Conservation (phyloP, 768 basidiomycete genomes). For the Phylloporus sp. region DNA sequence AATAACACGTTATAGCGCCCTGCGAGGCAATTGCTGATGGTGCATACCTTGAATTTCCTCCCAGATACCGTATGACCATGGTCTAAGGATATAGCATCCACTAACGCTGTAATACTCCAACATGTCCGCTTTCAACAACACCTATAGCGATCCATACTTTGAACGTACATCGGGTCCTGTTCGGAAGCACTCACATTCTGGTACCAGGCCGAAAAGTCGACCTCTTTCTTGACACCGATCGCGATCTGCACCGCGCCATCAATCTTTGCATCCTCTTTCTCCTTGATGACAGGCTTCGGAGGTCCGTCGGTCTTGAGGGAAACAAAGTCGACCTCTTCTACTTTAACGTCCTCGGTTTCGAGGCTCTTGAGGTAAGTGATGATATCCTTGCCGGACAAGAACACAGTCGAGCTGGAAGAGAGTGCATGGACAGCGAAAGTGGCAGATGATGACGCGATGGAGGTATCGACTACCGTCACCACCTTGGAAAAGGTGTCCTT, state of each 20-base stretch:
- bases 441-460: conserved; percentile 62
- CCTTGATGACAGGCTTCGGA: conserved; percentile 40
- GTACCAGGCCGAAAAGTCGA: conserved; percentile 93
- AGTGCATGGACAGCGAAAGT: conserved; percentile 74
- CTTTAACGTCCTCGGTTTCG: conserved; percentile 59
- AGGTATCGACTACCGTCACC: conserved; percentile 70
- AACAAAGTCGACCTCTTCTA: conserved; percentile 73
- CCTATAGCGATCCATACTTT: conserved; percentile 44
- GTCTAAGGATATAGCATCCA: conserved; percentile 97
- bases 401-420: conserved; percentile 67
- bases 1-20: not conserved
- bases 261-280: conserved; percentile 75
- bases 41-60: conserved; percentile 84
- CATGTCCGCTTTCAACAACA: conserved; percentile 98
- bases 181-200: conserved; percentile 61
- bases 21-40: not conserved
- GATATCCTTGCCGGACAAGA: conserved; percentile 78
- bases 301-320: conserved; percentile 50
- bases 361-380: conserved; percentile 65
- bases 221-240: conserved; percentile 93
- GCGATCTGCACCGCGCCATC: conserved; percentile 90
- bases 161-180: conserved; percentile 1
- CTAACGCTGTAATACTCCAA: conserved; percentile 98
- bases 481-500: conserved; percentile 63
- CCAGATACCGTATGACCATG: conserved; percentile 98